Evolutionary conservation across 1,284 basidiomycete species (phyloP), one percentile per base, ranked within the genome.

Genomic region (Ustilago loliicola): DNA sequence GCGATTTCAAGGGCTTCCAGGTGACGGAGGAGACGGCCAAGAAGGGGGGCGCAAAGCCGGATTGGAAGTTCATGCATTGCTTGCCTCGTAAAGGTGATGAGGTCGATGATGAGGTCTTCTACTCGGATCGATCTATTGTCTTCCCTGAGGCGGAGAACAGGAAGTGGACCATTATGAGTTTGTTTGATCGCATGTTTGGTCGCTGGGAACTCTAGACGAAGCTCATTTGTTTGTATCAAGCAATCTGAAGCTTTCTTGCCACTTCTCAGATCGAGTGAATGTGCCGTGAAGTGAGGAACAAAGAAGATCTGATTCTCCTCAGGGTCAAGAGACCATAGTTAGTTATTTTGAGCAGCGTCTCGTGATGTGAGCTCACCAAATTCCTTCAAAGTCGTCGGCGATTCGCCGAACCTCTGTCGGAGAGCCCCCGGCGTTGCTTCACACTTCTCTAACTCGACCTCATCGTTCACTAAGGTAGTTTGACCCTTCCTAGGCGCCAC

Each of bases 51-150:
- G 95, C 95, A 17, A 93, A 94, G 55, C 90, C 91, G 2, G 89
- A 95, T 83, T 98, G 96, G 96, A 92, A 93, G 87, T 98, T 99
- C 89, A 88, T 98, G 88, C 96, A 99, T 86, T 99, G 96, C 86
- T 89, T 99, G 51, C 97, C 96, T 19, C 90, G 96, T 51, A 97
- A 99, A 87, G 88, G 90, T 63, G 90, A 98, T 79, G 96, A 99
- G 88, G 97, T 85, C 27, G 83, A 85, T 48, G 85, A 85, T 50
- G 66, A 81, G 53, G 84, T 86, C 17, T 87, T 87, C 61, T 86
- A 86, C 57, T 80, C 82, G 19, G 57, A 77, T 13, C 75, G 85
- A 13, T 82, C 80, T 0, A 62, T 87, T 25, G 86, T 87, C 42
- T 87, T 86, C 72, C 82, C 82, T 0, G 85, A 87, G 64, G 86